phyloP scores from a whole-genome alignment of 1,284 basidiomycete species.

The Cerioporus squamosus region DNA sequence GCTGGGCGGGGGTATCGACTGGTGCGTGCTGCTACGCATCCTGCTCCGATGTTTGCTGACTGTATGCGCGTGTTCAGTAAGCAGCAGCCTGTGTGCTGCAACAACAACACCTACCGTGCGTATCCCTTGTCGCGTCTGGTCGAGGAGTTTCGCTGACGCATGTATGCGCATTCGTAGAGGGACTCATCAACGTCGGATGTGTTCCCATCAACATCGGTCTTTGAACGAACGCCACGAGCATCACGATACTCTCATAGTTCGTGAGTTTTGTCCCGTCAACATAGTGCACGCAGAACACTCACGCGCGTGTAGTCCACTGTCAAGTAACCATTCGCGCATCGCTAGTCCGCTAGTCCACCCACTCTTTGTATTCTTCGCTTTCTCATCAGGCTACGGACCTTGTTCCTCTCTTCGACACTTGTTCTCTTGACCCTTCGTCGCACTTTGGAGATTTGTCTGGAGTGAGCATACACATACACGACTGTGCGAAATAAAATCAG shows the following conservation, averaged over 20 bases:
- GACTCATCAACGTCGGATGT: conserved; percentile 24
- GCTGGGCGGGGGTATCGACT: conserved; percentile 15
- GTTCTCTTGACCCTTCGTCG: background rate
- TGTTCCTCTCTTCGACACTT: background rate
- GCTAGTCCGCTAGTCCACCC: conserved; percentile 2
- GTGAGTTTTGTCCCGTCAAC: background rate
- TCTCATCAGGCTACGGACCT: conserved; percentile 1
- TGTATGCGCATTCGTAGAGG: conserved; percentile 9
- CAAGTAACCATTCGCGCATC: background rate
- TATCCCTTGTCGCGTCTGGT: accelerated
- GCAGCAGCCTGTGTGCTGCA: conserved; percentile 23
- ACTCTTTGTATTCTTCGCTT: conserved; percentile 6
- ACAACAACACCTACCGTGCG: conserved; percentile 23
- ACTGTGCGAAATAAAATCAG: conserved; percentile 18
- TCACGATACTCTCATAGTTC: background rate
- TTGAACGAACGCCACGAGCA: background rate
- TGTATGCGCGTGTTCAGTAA: conserved; percentile 14
- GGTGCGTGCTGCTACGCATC: conserved; percentile 7
- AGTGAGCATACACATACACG: conserved; percentile 13
- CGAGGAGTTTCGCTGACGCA: background rate
- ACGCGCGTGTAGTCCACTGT: background rate
- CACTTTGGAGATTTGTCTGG: conserved; percentile 7
- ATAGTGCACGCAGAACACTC: background rate
- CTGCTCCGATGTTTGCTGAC: background rate
- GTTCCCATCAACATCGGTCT: conserved; percentile 20